Evolutionary conservation across 2,329 filamentous ascomycete genomes (phyloP), one percentile per base, ranked within the genome.

Genomic region (Aspergillus persii): DNA sequence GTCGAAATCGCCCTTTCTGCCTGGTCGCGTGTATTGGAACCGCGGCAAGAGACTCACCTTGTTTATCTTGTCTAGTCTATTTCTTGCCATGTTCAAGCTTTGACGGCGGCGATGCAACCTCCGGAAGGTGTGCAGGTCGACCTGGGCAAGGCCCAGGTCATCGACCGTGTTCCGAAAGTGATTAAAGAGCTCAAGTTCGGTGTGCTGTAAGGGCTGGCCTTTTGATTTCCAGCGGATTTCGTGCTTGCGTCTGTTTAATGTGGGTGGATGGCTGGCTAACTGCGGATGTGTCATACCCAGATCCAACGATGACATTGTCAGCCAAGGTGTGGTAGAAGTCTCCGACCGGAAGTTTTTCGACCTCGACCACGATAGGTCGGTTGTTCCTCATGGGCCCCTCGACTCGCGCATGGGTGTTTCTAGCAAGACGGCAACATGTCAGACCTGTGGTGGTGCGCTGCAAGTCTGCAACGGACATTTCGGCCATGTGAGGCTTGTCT

Each of bases 271-370:
- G 47, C 49, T 52, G 58, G 53, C 61, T 59, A 54, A 47, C 47
- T 58, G 36, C 36, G 52, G 30, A 53, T 56, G 33, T 56, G 47
- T 54, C 26, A 53, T 53, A 54, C 49, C 7, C 56, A 92, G 90
- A 71, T 96, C 93, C 29, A 92, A 91, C 69, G 90, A 96, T 73
- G 92, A 98, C 71, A 96, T 98, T 66, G 90, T 96, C 67, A 96
- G 94, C 72, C 95, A 99, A 77, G 92, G 90, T 63, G 92, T 97
- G 58, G 85, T 98, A 66, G 92, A 97, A 77, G 89, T 99, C 59
- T 96, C 91, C n/a, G 91, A 97, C 74, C 87, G 92, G 69, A 88
- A 93, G 75, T 87, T 98, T 62, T 99, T 96, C 81, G 92, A 99
- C 74, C 86, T 96, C 67, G 88, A 90, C 67, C 88, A 89, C 70